These are phyloP conservation scores for Eleusine coracana DNA, from an alignment of 176 grass and related monocot species.

Conservation along the genomic window DNA sequence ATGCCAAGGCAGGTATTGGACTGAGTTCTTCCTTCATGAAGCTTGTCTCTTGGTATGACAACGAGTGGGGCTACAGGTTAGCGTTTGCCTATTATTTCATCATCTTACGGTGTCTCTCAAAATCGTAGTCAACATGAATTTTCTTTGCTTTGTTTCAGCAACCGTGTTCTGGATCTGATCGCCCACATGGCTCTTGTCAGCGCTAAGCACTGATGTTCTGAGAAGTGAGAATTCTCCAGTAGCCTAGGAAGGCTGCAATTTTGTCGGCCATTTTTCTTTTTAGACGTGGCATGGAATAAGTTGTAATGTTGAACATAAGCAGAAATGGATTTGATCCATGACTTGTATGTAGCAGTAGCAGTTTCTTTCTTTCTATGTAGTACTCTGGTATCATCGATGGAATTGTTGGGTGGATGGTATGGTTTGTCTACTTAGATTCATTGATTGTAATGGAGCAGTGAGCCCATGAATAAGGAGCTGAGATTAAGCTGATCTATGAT, in stretches of 20 bases:
- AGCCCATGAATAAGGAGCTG: background rate
- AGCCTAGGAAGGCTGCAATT: constrained; percentile 46
- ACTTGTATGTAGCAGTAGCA: constrained; percentile 35
- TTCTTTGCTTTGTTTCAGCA: constrained; percentile 52
- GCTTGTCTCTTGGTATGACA: constrained; percentile 97
- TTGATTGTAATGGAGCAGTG: background rate
- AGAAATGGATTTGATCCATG: constrained; percentile 12
- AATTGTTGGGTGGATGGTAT: constrained; percentile 17
- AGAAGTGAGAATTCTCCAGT: background rate
- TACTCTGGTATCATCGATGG: background rate
- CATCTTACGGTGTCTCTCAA: background rate
- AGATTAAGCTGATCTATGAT: background rate
- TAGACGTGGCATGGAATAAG: constrained; percentile 34
- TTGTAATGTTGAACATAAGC: background rate
- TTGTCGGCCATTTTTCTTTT: constrained; percentile 46
- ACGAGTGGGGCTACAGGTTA: constrained; percentile 99
- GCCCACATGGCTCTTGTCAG: constrained; percentile 82
- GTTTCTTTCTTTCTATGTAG: background rate
- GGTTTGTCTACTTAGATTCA: constrained; percentile 9
- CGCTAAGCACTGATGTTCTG: constrained; percentile 52
- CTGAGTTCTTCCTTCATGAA: constrained; percentile 94
- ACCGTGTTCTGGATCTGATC: constrained; percentile 92
- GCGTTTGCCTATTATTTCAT: background rate
- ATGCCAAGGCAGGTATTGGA: constrained; percentile 98
- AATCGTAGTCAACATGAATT: background rate